These are phyloP conservation scores for Hirschioporus abietinus DNA, from an alignment of 768 basidiomycete genomes.

Conservation along the genomic window DNA sequence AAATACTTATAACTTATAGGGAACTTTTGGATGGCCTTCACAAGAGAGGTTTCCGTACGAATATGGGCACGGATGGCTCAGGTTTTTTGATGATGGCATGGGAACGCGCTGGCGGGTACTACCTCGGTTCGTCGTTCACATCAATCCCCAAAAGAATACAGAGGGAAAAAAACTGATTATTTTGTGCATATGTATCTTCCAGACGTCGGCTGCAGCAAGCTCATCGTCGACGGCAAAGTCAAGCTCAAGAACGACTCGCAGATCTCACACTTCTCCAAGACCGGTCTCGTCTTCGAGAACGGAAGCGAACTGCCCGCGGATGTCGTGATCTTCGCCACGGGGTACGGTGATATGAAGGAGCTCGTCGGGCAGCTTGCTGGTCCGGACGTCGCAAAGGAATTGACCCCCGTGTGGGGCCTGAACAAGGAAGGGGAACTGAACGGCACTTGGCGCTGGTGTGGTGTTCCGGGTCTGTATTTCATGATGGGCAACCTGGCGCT, in stretches of 20 bases:
- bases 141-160: neutral
- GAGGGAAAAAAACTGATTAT: neutral
- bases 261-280: constrained; percentile 34
- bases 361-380: constrained; percentile 7
- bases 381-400: constrained; percentile 12
- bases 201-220: constrained; percentile 38
- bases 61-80: constrained; percentile 14
- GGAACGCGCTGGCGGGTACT: constrained; percentile 15
- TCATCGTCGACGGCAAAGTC: constrained; percentile 42
- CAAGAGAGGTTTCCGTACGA: constrained; percentile 21
- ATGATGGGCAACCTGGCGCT: constrained; percentile 16
- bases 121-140: constrained; percentile 12
- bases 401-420: constrained; percentile 29
- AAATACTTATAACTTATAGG: neutral
- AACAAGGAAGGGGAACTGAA: constrained; percentile 27
- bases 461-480: constrained; percentile 15
- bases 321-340: constrained; percentile 44
- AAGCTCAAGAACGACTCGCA: constrained; percentile 40
- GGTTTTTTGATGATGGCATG: constrained; percentile 20
- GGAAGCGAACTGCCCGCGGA: constrained; percentile 42
- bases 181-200: neutral
- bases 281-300: constrained; percentile 36
- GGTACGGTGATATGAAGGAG: constrained; percentile 14
- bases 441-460: constrained; percentile 16
- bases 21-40: constrained; percentile 11